Evolutionary conservation across 371 early-diverging fungal genomes (phyloP), one percentile per base, ranked within the genome.

Genomic region (Mucor indicus): DNA sequence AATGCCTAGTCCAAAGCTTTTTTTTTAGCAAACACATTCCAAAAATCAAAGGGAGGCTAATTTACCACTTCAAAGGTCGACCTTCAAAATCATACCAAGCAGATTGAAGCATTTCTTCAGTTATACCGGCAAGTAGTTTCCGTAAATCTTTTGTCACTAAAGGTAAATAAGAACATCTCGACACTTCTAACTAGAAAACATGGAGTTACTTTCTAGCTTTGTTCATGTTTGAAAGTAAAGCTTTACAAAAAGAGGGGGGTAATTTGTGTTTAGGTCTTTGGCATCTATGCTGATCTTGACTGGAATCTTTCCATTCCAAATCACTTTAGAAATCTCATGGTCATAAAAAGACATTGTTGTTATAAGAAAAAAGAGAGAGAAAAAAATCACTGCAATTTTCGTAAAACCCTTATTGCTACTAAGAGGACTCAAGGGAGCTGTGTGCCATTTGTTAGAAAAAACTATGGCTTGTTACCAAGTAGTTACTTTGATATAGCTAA

Each of bases 11-110:
- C 42, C 35, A 10, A 19, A 19, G 17, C 13, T 33, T 33, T 4
- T 15, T 33, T 9, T 4, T 11, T 33, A n/a, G 6, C 12, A 29
- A 29, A 11, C 35, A 33, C 4, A 4, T 33, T 4, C n/a, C n/a
- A 11, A 13, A 33, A 15, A 4, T 4, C 5, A 33, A 33, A 33
- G n/a, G 13, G 4, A 13, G 4, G 35, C 24, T 12, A n/a, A 13
- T 10, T 56, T 77, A 85, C 89, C 89, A 89, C 60, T 83, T 84
- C 43, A 89, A 54, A 7, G 89, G 87, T 43, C 73, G 68, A 4
- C 79, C 78, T 20, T 80, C 55, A 46, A 54, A 81, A 22, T 77
- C 79, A 48, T 78, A 89, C 89, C 89, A 89, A 22, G 80, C 62
- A 8, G 38, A 37, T 6, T 39, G 36, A 50, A 54, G 54, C 1